Conservation (phyloP, 176 grass and related monocot species). For the Lolium rigidum region DNA sequence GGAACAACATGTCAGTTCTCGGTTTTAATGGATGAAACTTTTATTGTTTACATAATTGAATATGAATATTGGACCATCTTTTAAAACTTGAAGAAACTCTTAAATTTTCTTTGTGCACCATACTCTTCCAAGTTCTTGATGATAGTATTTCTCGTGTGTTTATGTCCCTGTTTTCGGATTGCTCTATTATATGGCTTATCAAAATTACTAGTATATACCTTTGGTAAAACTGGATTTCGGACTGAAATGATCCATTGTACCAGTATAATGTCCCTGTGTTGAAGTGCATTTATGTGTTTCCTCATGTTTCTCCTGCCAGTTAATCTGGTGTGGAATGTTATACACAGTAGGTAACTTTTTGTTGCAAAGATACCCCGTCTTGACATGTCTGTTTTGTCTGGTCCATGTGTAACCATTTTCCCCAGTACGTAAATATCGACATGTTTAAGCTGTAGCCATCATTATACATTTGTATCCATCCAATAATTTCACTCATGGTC, state of each 20-base stretch:
- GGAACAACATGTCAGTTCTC: neutral
- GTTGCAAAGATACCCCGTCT: neutral
- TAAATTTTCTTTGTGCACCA: neutral
- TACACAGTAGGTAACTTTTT: neutral
- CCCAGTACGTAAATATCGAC: too few species aligned
- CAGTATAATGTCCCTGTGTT: neutral
- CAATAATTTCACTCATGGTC: neutral
- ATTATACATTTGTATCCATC: neutral
- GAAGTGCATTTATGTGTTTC: neutral
- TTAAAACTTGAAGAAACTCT: neutral
- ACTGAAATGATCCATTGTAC: neutral
- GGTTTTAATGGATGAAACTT: constrained; percentile 17
- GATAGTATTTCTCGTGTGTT: neutral
- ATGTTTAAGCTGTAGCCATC: neutral
- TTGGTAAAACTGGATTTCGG: constrained; percentile 11
- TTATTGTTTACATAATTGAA: neutral
- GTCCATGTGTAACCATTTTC: neutral
- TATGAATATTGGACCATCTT: neutral
- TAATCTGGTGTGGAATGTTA: neutral
- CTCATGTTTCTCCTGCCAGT: neutral
- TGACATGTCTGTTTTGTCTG: neutral
- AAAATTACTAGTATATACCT: neutral
- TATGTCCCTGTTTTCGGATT: neutral
- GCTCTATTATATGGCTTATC: neutral
- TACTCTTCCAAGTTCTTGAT: neutral